A percentile compares a stretch with the other conserved stretches of the same genome.
These are phyloP conservation scores for Aspergillus egyptiacus DNA, from an alignment of 495 filamentous ascomycete genomes.

Conservation along the genomic window DNA sequence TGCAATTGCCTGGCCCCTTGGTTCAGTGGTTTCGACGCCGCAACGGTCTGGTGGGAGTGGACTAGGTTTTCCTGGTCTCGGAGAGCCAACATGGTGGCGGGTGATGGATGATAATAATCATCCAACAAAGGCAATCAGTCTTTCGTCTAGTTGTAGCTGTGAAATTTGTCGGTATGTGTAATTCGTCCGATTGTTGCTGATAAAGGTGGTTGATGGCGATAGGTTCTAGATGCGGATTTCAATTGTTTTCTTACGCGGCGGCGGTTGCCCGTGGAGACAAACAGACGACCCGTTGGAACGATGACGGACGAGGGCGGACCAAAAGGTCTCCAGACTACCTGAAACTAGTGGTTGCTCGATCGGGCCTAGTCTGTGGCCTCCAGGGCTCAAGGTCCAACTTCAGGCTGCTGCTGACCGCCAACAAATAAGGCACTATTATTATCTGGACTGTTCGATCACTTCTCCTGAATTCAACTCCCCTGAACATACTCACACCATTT, in stretches of 20 bases:
- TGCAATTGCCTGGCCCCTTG: conserved; percentile 55
- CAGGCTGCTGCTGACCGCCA: conserved; percentile 25
- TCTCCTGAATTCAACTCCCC: conserved; percentile 18
- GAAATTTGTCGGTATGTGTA: background rate
- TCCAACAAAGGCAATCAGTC: conserved; percentile 11
- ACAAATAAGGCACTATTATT: conserved; percentile 35
- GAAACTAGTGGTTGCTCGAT: no score
- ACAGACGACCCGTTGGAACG: conserved; percentile 16
- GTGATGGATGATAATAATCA: conserved; percentile 22
- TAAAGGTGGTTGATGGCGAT: no score
- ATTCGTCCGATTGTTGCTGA: no score
- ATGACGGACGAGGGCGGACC: no score
- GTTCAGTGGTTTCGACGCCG: conserved; percentile 74
- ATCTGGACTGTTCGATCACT: conserved; percentile 14
- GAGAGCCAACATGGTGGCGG: conserved; percentile 64
- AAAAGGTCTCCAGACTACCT: no score
- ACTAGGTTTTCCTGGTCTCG: conserved; percentile 88
- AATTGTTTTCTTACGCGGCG: conserved; percentile 22
- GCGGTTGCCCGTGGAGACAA: conserved; percentile 47
- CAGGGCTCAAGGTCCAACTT: conserved; percentile 4
- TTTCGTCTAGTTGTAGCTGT: background rate
- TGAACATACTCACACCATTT: conserved; percentile 13
- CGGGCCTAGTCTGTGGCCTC: background rate
- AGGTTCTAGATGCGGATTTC: conserved; percentile 23
- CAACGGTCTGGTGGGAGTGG: conserved; percentile 66